Evolutionary conservation across 495 filamentous ascomycete species (phyloP).

Genomic region (Aspergillus wentii): DNA sequence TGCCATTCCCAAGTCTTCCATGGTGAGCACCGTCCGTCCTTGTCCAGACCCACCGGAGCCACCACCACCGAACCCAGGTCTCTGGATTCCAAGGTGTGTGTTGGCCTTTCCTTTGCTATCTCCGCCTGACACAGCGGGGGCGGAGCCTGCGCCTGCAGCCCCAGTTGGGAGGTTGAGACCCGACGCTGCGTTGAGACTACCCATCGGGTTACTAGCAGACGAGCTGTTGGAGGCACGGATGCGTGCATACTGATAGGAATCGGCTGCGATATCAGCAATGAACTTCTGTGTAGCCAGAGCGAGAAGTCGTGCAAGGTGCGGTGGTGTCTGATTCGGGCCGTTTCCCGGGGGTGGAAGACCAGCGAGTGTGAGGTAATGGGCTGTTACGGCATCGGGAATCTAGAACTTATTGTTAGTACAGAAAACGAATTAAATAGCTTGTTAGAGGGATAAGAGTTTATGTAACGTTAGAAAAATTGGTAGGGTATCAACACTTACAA

Average conservation of each 20-base stretch:
- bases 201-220: constrained; percentile 82
- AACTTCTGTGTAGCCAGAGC: constrained; percentile 97
- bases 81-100: constrained; percentile 77
- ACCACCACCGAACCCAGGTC: constrained; percentile 89
- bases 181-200: constrained; percentile 73
- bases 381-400: constrained; percentile 97
- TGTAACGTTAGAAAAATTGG: too few species aligned
- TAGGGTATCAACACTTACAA: too few species aligned
- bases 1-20: constrained; percentile 98
- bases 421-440: not conserved
- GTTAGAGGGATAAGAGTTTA: not conserved
- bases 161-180: constrained; percentile 59
- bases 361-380: constrained; percentile 94
- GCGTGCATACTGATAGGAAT: constrained; percentile 94
- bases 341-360: constrained; percentile 87
- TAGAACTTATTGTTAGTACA: constrained; percentile 33
- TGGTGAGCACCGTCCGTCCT: constrained; percentile 91
- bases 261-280: constrained; percentile 92
- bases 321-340: constrained; percentile 72
- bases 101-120: constrained; percentile 59
- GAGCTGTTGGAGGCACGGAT: constrained; percentile 87
- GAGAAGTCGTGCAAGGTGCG: constrained; percentile 84
- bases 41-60: constrained; percentile 80
- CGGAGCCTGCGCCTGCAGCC: constrained; percentile 46
- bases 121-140: constrained; percentile 47